Evolutionary conservation across 805 yeast genomes (phyloP), one percentile per base, ranked within the genome.

Genomic region (Lipomyces mesembrius): DNA sequence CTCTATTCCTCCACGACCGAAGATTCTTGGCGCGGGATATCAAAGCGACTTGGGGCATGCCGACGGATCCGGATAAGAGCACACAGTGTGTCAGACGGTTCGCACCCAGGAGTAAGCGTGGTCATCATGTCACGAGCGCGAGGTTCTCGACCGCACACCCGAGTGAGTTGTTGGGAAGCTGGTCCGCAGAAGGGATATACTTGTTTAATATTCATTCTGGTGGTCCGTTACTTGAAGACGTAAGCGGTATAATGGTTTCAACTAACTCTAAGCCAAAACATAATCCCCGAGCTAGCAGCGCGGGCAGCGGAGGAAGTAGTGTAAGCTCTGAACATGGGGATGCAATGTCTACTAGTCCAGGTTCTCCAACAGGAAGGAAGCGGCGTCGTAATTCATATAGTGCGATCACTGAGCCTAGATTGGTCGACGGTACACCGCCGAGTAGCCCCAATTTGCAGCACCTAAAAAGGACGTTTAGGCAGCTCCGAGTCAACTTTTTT

Each of bases 21-120:
- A 51, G 73, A n/a, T 69, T 58, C 53, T 34, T 70, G 17, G 56
- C 61, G 11, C 49, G 54, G 32, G 64, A 65, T 43, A 57, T 62
- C 29, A 60, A 59, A 22, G 46, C 54, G 20, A 46, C 53, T 6
- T 65, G 72, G 67, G 63, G 63, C 11, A 39, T 68, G 64, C 55
- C 62, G 2, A 37, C 65, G 12, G 55, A 64, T 39, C 29, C 57
- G 1, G 49, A 53, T 12, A 58, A 63, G 14, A 59, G 55, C 32
- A 63, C 72, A 0, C 72, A 66, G 57, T 70, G 73, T 37, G 73
- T 70, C 20, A 27, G 73, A n/a, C 57, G 57, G 49, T 69, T 70
- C 32, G 32, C 52, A n/a, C 67, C 70, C 9, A 22, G 52, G 12
- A 57, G 58, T n/a, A 35, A 32, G 14, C 27, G 43, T 11, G 66